phyloP scores from a whole-genome alignment of 768 basidiomycete genomes.

The Pleurotus tuber-regium region DNA sequence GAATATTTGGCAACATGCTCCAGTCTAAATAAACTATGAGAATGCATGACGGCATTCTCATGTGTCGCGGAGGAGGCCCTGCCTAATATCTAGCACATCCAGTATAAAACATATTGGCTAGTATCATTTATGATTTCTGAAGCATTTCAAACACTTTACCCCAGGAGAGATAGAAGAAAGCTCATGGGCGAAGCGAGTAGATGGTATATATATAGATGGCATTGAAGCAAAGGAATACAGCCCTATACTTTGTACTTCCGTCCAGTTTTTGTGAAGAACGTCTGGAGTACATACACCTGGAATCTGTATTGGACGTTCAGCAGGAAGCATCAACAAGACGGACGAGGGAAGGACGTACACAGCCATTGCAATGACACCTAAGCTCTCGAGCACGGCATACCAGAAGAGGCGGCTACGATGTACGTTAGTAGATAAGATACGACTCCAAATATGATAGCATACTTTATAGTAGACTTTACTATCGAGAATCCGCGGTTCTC shows the following conservation, averaged over 20 bases:
- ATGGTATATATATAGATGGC: too few species aligned
- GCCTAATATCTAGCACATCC: too few species aligned
- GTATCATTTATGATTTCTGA: too few species aligned
- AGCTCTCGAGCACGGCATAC: conserved; percentile 83
- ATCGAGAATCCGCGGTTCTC: conserved; percentile 94
- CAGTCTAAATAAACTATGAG: too few species aligned
- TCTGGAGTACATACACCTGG: conserved; percentile 91
- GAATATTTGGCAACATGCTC: too few species aligned
- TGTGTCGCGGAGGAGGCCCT: too few species aligned
- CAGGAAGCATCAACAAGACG: conserved; percentile 5
- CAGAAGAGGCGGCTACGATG: conserved; percentile 81
- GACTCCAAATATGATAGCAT: conserved; percentile 11
- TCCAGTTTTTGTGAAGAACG: conserved; percentile 95
- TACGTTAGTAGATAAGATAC: conserved; percentile 6
- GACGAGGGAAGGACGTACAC: conserved; percentile 50
- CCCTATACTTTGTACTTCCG: conserved; percentile 82
- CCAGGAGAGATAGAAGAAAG: too few species aligned
- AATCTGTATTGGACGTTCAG: conserved; percentile 45
- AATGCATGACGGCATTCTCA: too few species aligned
- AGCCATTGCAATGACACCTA: conserved; percentile 83
- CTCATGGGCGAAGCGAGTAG: too few species aligned
- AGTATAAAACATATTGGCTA: too few species aligned
- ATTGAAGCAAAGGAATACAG: not conserved
- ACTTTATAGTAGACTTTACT: conserved; percentile 90
- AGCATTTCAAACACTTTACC: too few species aligned